Conservation (phyloP, 2,329 filamentous ascomycete species). For the Metarhizium anisopliae region DNA sequence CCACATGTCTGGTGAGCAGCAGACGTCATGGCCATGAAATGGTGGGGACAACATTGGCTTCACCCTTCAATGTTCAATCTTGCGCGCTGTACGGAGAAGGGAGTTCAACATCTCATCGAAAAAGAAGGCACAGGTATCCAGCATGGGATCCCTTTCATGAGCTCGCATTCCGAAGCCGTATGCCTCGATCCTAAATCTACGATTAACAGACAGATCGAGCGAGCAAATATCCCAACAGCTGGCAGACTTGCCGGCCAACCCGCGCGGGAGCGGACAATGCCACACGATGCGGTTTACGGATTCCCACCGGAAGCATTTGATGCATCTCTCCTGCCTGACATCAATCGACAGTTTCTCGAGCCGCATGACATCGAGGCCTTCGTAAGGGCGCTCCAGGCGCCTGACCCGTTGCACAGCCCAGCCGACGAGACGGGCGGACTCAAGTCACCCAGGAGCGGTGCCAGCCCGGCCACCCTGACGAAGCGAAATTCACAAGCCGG, state of each 20-base stretch:
- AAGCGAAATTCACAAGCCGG: constrained; percentile 29
- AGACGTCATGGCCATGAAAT: too few relatives aligned
- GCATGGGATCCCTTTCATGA: too few relatives aligned
- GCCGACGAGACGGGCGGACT: constrained; percentile 39
- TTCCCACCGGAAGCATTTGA: constrained; percentile 59
- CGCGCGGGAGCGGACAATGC: constrained; percentile 4
- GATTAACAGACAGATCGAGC: neutral
- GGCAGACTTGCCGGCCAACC: too few relatives aligned
- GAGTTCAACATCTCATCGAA: too few relatives aligned
- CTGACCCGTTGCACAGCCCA: constrained; percentile 61
- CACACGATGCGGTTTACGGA: constrained; percentile 35
- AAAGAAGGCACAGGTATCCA: too few relatives aligned
- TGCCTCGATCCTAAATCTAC: too few relatives aligned
- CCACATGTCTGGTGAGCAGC: too few relatives aligned
- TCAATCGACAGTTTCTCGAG: constrained; percentile 66
- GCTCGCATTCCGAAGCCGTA: too few relatives aligned
- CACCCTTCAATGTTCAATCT: too few relatives aligned
- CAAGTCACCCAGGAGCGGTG: constrained; percentile 30
- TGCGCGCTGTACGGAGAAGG: too few relatives aligned
- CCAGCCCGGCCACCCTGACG: constrained; percentile 31
- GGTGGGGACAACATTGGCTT: too few relatives aligned
- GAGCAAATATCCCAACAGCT: neutral
- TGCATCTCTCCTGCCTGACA: constrained; percentile 64
- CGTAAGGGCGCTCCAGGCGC: constrained; percentile 70
- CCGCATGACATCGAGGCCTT: constrained; percentile 69